Evolutionary conservation across 2,329 filamentous ascomycete species (phyloP), one percentile per base, ranked within the genome.

Genomic region (Trichoderma sp.): DNA sequence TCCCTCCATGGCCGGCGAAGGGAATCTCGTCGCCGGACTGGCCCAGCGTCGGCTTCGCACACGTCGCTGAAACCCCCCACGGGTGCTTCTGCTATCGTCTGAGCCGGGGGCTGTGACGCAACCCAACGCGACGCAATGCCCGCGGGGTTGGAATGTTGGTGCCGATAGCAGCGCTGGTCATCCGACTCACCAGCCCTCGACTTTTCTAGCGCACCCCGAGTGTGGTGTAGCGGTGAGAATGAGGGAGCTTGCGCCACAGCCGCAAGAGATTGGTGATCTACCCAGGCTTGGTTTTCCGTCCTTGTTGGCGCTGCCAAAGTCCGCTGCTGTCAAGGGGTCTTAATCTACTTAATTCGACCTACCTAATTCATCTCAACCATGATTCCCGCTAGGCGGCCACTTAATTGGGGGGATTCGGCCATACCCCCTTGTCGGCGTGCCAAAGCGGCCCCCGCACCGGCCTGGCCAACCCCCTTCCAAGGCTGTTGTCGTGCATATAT

Each of bases 391-490:
- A 56, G 52, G 35, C 52, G 19, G 32, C 52, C 53, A 56, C 64
- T 67, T 50, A 67, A 67, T 67, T 59, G 53, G 54, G 54, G 48
- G 42, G 22, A 53, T 29, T 52, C 42, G 15, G 32, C 64, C 54
- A 59, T 52, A 45, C 34, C 54, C 64, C 64, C 54, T 50, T 67
- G 63, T 59, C 53, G 37, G 15, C 56, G 48, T 54, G 48, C 64
- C 64, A 67, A 61, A 53, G 15, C 61, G 37, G 50, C 53, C 68
- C 68, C 68, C 68, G 68, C 68, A 67, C 68, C 39, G 52, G 45
- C 50, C 65, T 65, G 29, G 45, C 64, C 64, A 67, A 60, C 68
- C 68, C 64, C 67, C 65, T 63, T 58, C 67, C 57, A 67, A 56
- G 63, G 42, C 64, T 37, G 64, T 59, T 61, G 42, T 48, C 64